phyloP scores from a whole-genome alignment of 2,329 filamentous ascomycete genomes.

The Neoscytalidium dimidiatum region DNA sequence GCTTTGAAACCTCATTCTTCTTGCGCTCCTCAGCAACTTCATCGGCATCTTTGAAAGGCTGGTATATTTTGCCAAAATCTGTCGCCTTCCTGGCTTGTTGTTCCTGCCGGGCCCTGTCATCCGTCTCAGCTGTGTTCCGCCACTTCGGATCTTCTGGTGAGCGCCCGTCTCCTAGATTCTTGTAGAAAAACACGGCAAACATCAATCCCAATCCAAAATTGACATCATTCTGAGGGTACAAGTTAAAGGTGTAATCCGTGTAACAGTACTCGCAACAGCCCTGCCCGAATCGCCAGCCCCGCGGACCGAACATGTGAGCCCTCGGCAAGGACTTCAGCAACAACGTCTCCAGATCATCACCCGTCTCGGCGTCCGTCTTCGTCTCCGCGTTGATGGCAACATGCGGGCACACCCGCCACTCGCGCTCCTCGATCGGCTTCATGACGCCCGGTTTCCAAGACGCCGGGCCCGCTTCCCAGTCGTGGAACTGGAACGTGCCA shows the following conservation, averaged over 20 bases:
- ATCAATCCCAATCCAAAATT: not conserved
- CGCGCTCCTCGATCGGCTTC: not conserved
- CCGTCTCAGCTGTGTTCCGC: not conserved
- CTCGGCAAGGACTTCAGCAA: not conserved
- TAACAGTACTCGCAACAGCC: not conserved
- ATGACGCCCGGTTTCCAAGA: not conserved
- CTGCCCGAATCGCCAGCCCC: not conserved
- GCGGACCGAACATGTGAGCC: not conserved
- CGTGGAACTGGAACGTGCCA: not conserved
- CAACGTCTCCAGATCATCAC: not conserved
- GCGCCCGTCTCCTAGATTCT: not conserved
- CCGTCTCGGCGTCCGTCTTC: not conserved
- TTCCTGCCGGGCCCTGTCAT: not conserved
- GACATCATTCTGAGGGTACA: not conserved
- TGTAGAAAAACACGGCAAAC: not conserved
- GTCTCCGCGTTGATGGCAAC: not conserved
- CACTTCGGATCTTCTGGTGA: not conserved
- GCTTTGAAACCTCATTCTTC: too few species aligned
- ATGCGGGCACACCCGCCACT: not conserved
- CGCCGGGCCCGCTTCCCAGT: not conserved
- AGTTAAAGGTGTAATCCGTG: not conserved
- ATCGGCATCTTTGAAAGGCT: too few species aligned
- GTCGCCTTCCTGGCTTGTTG: not conserved
- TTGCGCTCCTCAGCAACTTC: too few species aligned
- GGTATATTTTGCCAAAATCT: not conserved